Base-by-base conservation (phyloP, 2,329 filamentous ascomycete species). In the Fusarium drepaniforme region DNA sequence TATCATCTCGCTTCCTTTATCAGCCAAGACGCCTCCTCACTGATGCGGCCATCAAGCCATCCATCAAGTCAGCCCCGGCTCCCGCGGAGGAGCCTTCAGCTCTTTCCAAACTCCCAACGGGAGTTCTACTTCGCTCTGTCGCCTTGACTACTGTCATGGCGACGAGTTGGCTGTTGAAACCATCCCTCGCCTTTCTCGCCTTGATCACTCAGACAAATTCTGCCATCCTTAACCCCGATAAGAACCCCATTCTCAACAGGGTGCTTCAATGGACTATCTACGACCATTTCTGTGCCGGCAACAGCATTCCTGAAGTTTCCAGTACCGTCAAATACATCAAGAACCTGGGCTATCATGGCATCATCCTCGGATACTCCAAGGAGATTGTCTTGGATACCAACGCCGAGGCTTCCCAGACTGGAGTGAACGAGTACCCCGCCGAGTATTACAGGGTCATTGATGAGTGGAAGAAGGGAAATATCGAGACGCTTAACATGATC, bases 251-350 rank as follows among this genome's bases (percentile, higher is more conserved):
- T 1, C 68, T 81, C 18, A 88, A 88, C 74, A 82, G 82, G 1
- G 21, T 88, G 5, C 77, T 90, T 13, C 83, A 85, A 51, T 80
- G 83, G 59, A 77, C 86, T 5, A 82, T 90, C 18, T 90, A 90
- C 75, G 85, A 89, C 68, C 89, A 90, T 57, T 90, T 90, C 79
- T 90, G 88, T 71, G 88, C 88, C 0, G 88, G 88, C 0, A 85
- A 85, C 33, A 89, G 86, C 63, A 82, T 84, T 46, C 64, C 68
- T 1, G 88, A 90, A 66, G 87, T 90, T 3, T 81, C 83, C 37
- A 79, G 79, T 7, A 87, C 85, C 0, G 83, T 88, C 28, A 77
- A 81, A 4, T 81, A 82, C 2, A 86, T 90, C 61, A 88, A 86
- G 74, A 70, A 74, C 0, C 78, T 90, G 23, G 89, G 88, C 18